Percentiles rank a stretch among this genome's conserved stretches.
These are phyloP conservation scores for Neolentinus lepideus DNA, from an alignment of 1,284 basidiomycete genomes.

Conservation along the genomic window DNA sequence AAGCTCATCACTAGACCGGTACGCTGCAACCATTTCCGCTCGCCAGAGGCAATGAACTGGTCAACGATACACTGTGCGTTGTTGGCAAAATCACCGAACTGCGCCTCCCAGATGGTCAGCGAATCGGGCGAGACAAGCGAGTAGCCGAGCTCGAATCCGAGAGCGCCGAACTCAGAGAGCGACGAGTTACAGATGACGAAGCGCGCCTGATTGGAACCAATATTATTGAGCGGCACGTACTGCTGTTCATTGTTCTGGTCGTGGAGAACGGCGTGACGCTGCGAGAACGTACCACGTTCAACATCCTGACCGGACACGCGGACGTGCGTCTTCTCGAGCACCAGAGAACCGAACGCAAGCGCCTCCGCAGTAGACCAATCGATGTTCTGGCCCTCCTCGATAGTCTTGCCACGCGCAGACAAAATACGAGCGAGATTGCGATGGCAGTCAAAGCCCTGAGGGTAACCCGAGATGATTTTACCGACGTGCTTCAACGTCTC, in stretches of 20 bases:
- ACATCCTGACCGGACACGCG: constrained; percentile 98
- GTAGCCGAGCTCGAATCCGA: constrained; percentile 98
- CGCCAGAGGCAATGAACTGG: constrained; percentile 97
- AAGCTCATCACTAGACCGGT: constrained; percentile 89
- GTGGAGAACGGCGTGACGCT: constrained; percentile 95
- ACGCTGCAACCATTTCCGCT: constrained; percentile 97
- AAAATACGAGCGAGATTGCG: constrained; percentile 95
- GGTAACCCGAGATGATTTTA: constrained; percentile 80
- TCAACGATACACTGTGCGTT: constrained; percentile 98
- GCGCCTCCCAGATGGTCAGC: constrained; percentile 97
- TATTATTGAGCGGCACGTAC: constrained; percentile 86
- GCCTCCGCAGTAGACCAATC: constrained; percentile 99
- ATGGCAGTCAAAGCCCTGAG: constrained; percentile 84
- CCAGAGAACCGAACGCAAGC: constrained; percentile 91
- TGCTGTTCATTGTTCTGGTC: constrained; percentile 92
- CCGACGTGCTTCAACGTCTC: constrained; percentile 84
- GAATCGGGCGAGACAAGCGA: constrained; percentile 94
- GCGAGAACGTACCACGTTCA: constrained; percentile 99
- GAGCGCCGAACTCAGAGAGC: constrained; percentile 90
- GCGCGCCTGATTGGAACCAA: constrained; percentile 81
- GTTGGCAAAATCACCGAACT: constrained; percentile 98
- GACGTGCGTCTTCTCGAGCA: constrained; percentile 90
- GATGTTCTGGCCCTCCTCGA: constrained; percentile 88
- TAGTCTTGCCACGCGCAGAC: constrained; percentile 77
- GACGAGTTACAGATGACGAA: constrained; percentile 98